Base-by-base conservation (phyloP, 2,329 filamentous ascomycete species). In the Colletotrichum sp. region DNA sequence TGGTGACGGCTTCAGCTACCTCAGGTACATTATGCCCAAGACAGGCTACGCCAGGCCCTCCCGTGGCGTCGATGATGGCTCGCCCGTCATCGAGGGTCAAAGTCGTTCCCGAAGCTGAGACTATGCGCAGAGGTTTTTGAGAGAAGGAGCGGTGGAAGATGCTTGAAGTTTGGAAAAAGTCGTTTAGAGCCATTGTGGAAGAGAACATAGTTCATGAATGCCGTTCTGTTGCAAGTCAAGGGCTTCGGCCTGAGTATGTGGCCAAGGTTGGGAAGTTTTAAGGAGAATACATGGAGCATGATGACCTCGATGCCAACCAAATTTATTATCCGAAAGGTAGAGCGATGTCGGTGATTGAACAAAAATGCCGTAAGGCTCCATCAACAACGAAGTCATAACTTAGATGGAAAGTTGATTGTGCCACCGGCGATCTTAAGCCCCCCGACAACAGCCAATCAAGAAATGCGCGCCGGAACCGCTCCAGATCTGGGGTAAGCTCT, bases 241-340 rank as follows among this genome's bases (percentile, higher is more conserved):
- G 3, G 12, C 10, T 52, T 52, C 12, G 10, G n/a, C 6, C 10
- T 49, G 3, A 12, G 9, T 49, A 49, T 49, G 39, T 49, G 18
- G 18, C 10, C n/a, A 21, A n/a, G 3, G n/a, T 13, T 52, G 10
- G n/a, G 0, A 13, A 21, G n/a, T 52, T 49, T 49, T 21, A 21
- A 13, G 6, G n/a, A 52, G 2, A 52, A 0, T 2, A 0, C 2
- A 49, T 21, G 6, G 10, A 52, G 44, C 0, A 12, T 21, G 39
- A n/a, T 12, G 3, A n/a, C 0, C 0, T 49, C 18, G 9, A n/a
- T 13, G n/a, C 4, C n/a, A 13, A 0, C 2, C 44, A 21, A 52
- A 52, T 21, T 24, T 13, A 12, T 52, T 1, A 16, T 36, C 15
- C 16, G 34, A 12, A 52, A 21, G 9, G 36, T 1, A 52, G 10